phyloP scores from a whole-genome alignment of 148 eudicot genomes.

The Polygonum aviculare region DNA sequence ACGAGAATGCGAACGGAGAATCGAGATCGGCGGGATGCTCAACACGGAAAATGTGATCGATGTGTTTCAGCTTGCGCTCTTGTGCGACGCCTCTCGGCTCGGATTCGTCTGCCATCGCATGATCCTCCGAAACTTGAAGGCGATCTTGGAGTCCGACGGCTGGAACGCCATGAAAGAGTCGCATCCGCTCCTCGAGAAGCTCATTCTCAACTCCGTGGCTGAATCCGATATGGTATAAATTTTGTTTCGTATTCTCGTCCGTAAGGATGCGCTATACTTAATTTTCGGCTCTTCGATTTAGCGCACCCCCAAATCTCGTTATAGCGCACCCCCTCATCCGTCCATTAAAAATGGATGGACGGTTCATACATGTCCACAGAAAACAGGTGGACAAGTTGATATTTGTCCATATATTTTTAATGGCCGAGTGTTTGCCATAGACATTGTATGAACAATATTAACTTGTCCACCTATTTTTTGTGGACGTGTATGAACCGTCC shows the following conservation, averaged over 20 bases:
- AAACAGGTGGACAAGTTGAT: no score
- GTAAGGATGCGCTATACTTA: no score
- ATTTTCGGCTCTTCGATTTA: no score
- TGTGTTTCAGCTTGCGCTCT: constrained; percentile 70
- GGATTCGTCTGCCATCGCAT: constrained; percentile 65
- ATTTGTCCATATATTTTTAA: no score
- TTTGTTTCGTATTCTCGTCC: not conserved
- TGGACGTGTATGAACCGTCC: no score
- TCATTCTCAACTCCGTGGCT: constrained; percentile 28
- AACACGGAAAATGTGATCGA: constrained; percentile 56
- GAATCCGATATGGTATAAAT: constrained; percentile 26
- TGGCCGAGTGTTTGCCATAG: no score
- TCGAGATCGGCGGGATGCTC: constrained; percentile 47
- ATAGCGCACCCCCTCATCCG: no score
- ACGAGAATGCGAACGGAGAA: constrained; percentile 40
- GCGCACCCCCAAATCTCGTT: no score
- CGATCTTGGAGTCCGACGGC: constrained; percentile 53
- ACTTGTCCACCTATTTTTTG: no score
- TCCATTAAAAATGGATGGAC: no score
- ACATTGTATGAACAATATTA: no score
- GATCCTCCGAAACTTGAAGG: constrained; percentile 48
- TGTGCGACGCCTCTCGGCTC: constrained; percentile 85
- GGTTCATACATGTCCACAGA: no score
- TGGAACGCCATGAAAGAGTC: constrained; percentile 73
- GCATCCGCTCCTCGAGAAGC: constrained; percentile 67